Conservation (phyloP, 352 stramenopile species). For the Aphanomyces invadans region DNA sequence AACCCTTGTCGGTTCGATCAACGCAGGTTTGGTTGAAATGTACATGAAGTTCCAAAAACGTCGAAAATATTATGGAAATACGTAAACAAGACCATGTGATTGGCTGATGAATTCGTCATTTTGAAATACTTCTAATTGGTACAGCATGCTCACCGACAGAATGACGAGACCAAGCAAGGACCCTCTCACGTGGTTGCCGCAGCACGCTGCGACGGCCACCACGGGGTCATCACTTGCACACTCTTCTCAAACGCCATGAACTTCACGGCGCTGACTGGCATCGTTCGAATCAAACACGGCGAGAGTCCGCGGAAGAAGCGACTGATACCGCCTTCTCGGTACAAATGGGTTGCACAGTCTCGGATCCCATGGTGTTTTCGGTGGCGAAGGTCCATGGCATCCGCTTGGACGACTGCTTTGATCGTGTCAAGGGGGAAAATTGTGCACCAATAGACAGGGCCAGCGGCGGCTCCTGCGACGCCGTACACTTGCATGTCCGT, state of each 20-base stretch:
- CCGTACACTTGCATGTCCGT: conserved; percentile 44
- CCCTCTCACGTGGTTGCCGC: too few species aligned
- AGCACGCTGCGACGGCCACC: conserved; percentile 9
- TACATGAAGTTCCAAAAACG: too few species aligned
- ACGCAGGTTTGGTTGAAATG: too few species aligned
- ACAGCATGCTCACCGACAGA: too few species aligned
- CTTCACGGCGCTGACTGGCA: conserved; percentile 76
- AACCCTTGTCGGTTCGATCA: too few species aligned
- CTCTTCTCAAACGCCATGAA: conserved; percentile 74
- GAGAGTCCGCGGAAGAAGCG: conserved; percentile 78
- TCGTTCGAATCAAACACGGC: conserved; percentile 64
- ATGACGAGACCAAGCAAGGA: too few species aligned
- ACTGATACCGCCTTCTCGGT: conserved; percentile 46
- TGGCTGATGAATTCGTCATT: too few species aligned
- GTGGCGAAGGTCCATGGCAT: conserved; percentile 47
- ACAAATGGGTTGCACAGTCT: conserved; percentile 60
- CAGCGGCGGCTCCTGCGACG: conserved; percentile 57
- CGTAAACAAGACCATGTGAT: too few species aligned
- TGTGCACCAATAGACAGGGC: conserved; percentile 80
- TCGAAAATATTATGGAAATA: too few species aligned
- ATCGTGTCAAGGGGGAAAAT: conserved; percentile 76
- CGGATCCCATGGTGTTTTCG: conserved; percentile 43
- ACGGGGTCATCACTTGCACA: conserved; percentile 12
- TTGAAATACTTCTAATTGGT: too few species aligned
- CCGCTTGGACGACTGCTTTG: conserved; percentile 76